Conservation (phyloP, 2,329 filamentous ascomycete species). For the Dactylella cylindrospora region DNA sequence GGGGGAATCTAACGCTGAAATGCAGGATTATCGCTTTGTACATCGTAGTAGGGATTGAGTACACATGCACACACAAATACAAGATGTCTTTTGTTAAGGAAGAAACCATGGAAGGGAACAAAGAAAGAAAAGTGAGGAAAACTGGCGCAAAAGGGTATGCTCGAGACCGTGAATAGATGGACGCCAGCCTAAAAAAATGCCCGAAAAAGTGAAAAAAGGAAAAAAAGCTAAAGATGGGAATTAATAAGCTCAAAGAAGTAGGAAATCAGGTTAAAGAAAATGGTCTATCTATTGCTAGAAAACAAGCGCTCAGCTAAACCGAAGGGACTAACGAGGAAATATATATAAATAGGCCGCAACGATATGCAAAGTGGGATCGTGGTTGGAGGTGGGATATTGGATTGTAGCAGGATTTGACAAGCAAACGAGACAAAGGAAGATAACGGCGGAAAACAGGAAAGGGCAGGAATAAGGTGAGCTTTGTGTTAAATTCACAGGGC, state of each 20-base stretch:
- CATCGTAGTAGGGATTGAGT: too few species aligned
- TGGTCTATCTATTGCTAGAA: background rate
- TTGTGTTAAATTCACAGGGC: too few species aligned
- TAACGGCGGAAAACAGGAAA: background rate
- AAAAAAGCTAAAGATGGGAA: slow-evolving; percentile 1
- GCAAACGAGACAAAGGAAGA: background rate
- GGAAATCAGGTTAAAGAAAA: background rate
- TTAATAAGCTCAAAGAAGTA: background rate
- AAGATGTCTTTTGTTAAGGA: background rate
- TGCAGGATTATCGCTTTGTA: too few species aligned
- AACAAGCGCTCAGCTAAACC: too few species aligned
- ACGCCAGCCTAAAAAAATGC: too few species aligned
- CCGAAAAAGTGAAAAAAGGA: background rate
- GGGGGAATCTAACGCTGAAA: too few species aligned
- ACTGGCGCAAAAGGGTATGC: background rate
- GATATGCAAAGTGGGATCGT: background rate
- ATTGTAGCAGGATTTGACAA: background rate
- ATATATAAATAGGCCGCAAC: too few species aligned
- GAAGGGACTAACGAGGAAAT: too few species aligned
- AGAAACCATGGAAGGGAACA: background rate
- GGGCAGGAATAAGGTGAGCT: too few species aligned
- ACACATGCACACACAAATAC: too few species aligned
- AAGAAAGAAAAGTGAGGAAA: slow-evolving; percentile 1
- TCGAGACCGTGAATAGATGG: background rate
- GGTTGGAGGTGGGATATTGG: background rate